Conservation (phyloP, 2,329 filamentous ascomycete genomes). For the Exophiala oligosperma region DNA sequence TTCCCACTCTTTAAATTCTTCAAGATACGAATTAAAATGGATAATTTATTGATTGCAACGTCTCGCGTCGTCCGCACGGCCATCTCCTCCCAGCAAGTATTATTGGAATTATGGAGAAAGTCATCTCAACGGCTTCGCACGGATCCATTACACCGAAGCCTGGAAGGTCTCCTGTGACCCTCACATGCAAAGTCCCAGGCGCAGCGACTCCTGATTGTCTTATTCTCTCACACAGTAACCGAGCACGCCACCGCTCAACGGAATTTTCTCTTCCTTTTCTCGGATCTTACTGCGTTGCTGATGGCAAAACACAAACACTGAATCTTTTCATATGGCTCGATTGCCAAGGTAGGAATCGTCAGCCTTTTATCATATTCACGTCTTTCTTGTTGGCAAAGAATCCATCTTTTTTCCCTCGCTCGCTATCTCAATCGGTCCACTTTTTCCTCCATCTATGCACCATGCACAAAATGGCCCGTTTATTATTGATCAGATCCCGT, state of each 20-base stretch:
- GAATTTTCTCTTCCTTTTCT: neutral
- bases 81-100: neutral
- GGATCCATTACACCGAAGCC: neutral
- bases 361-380: neutral
- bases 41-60: neutral
- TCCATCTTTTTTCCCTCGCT: neutral
- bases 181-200: neutral
- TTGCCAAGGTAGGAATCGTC: neutral
- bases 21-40: neutral
- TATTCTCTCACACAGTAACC: neutral
- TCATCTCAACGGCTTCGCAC: neutral
- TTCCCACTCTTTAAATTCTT: neutral
- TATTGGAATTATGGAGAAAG: neutral
- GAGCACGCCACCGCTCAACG: slow-evolving; percentile 1
- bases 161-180: neutral
- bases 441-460: neutral
- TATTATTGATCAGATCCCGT: neutral
- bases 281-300: neutral
- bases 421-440: neutral
- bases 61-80: neutral
- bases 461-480: neutral
- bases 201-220: neutral
- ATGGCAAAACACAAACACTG: neutral
- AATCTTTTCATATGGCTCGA: no score
- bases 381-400: no score